phyloP scores from a whole-genome alignment of 169 alveolate species.

The Theileria parva region DNA sequence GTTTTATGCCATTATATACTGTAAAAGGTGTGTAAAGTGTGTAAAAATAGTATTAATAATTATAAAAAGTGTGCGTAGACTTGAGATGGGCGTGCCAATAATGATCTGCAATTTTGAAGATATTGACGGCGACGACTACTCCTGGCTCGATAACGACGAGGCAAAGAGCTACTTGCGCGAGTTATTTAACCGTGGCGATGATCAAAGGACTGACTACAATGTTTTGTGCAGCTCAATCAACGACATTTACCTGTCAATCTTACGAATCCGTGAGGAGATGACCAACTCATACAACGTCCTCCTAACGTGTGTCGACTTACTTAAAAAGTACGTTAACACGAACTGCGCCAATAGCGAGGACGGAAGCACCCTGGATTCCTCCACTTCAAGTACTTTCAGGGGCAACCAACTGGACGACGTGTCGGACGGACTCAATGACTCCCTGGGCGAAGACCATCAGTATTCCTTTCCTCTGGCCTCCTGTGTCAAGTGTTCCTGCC shows the following conservation, averaged over 20 bases:
- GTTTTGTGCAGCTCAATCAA: not conserved
- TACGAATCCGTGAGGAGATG: slow-evolving; percentile 17
- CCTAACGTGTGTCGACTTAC: slow-evolving; percentile 2
- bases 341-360: not conserved
- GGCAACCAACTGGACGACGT: not conserved
- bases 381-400: not conserved
- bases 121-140: not conserved
- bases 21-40: not conserved
- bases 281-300: slow-evolving; percentile 9
- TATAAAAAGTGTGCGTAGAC: not conserved
- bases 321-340: not conserved
- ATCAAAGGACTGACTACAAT: slow-evolving; percentile 1
- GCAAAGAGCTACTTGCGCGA: slow-evolving; percentile 9
- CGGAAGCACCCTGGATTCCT: not conserved
- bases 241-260: not conserved
- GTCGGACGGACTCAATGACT: not conserved
- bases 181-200: not conserved
- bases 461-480: slow-evolving; percentile 63
- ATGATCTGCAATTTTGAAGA: not conserved
- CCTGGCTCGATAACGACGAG: slow-evolving; percentile 16
- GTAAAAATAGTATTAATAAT: slow-evolving; percentile 3
- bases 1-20: not conserved
- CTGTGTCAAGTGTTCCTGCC: slow-evolving; percentile 40
- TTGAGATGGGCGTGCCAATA: slow-evolving; percentile 8
- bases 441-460: not conserved